Conservation (phyloP, 2,329 filamentous ascomycete genomes). For the Colletotrichum falcatum region DNA sequence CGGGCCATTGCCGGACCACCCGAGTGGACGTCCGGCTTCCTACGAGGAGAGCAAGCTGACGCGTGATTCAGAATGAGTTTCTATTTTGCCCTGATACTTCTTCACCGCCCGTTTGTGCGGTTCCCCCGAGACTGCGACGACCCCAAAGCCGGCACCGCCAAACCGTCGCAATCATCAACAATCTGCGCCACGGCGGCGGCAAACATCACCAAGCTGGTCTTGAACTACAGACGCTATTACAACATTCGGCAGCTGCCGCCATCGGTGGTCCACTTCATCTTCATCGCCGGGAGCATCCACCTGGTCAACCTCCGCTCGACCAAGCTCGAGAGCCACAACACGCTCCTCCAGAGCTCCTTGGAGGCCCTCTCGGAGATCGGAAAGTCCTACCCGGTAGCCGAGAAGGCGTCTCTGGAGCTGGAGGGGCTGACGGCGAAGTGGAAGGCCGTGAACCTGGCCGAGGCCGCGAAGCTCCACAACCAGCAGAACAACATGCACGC, state of each 20-base stretch:
- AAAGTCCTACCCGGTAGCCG: constrained; percentile 15
- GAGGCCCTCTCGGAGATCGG: constrained; percentile 6
- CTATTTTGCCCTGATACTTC: constrained; percentile 22
- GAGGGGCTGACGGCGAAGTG: constrained; percentile 3
- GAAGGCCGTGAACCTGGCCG: not conserved
- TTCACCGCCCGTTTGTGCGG: constrained; percentile 27
- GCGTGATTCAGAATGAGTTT: constrained; percentile 8
- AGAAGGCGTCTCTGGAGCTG: constrained; percentile 1
- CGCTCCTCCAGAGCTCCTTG: constrained; percentile 12
- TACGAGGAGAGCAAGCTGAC: not conserved
- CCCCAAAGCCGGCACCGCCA: not conserved
- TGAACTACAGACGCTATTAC: not conserved
- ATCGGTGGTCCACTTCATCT: constrained; percentile 22
- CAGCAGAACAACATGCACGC: not conserved
- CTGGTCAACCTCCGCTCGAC: not conserved
- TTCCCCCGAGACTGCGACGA: not conserved
- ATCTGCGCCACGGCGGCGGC: constrained; percentile 11
- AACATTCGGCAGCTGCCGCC: constrained; percentile 24
- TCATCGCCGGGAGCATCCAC: constrained; percentile 29
- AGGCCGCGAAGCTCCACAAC: not conserved
- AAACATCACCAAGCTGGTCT: constrained; percentile 9
- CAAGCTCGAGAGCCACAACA: not conserved
- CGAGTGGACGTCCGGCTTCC: too few species aligned
- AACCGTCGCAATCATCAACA: not conserved
- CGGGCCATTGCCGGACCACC: not conserved